Evolutionary conservation across 176 grass and related monocot genomes (phyloP), one percentile per base, ranked within the genome.

Genomic region (Alopecurus myosuroides): DNA sequence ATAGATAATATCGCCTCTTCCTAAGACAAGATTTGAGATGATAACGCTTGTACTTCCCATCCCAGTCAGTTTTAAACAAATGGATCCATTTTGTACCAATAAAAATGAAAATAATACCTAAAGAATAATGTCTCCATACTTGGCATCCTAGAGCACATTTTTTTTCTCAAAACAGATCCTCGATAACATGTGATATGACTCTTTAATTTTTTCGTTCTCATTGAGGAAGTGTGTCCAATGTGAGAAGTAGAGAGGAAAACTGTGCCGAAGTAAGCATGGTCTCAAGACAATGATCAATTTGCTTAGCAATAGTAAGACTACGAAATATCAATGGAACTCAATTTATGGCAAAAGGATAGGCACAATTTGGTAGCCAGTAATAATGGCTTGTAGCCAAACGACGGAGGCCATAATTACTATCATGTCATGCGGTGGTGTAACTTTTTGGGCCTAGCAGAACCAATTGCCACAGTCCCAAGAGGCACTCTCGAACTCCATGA

Each of bases 141-240:
- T 87, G 69, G 34, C 36, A 74, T 74, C 44, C 52, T 86, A 73
- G 53, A 80, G 7, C 36, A 69, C 26, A 7, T 67, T 25, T 73
- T 73, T 41, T 15, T 28, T 46, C 8, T 9, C 69, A 3, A 33
- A 52, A 62, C 15, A 62, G 5, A 5, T 17, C 58, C 26, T 62
- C 0, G 41, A 74, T 8, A 61, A 78, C 53, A 62, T 4, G 39
- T 57, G 14, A 78, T 78, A 62, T 10, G 36, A 41, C 40, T 41
- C 33, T 36, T 56, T 77, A 37, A 4, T 22, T 2, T 9, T 46
- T 79, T 10, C 17, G 12, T 64, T 46, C 64, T 42, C 11, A 31
- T 34, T 48, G 6, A 65, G 11, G 18, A 48, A 29, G 20, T 49
- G 26, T 50, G 44, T 74, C 17, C 42, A 31, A 74, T 50, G 26